Base-by-base conservation (phyloP, 257 asterid species). In the Oldenlandia corymbosa region DNA sequence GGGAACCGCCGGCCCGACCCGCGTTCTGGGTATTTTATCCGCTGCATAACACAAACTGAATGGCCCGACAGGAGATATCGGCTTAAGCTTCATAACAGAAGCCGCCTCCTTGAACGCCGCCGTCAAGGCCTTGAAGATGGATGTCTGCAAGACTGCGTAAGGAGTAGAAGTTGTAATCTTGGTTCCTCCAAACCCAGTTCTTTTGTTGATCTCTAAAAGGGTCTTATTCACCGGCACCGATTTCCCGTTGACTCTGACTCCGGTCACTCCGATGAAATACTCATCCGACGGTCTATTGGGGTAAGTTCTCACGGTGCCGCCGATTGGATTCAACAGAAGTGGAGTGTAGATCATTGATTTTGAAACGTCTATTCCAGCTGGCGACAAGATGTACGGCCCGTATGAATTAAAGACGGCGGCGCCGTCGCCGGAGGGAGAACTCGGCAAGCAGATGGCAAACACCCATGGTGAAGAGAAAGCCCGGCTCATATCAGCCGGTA, bases 391-490 rank as follows among this genome's bases (percentile, higher is more conserved):
- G 43, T 78, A 74, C 1, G 80, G 83, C 28, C 74, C 75, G 9
- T 58, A 59, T 1, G 80, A 57, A 46, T 69, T 75, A 27, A 66
- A 75, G 54, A 75, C 7, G 17, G 62, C 79, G 6, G 59, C 30
- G 21, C 79, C 84, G 0, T 68, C 21, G 23, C 62, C 70, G 4
- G 67, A 54, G 8, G 73, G 53, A 2, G 72, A 49, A 34, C 49
- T 70, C 1, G 80, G 81, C 70, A 79, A 55, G 39, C 84, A 72
- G 23, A 79, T 5, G 0, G 75, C 76, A 26, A 79, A 79, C 2
- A 75, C 50, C 51, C 61, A 60, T 10, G 73, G 76, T 2, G 81
- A 66, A 57, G 76, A 58, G 11, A 68, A 52, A 0, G 65, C 56
- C 10, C 81, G 39, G 72, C 75, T 75, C 16, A 79, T 54, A 14